Evolutionary conservation across 192 early-diverging fungal species (phyloP), one percentile per base, ranked within the genome.

Genomic region (Pilobolus umbonatus): DNA sequence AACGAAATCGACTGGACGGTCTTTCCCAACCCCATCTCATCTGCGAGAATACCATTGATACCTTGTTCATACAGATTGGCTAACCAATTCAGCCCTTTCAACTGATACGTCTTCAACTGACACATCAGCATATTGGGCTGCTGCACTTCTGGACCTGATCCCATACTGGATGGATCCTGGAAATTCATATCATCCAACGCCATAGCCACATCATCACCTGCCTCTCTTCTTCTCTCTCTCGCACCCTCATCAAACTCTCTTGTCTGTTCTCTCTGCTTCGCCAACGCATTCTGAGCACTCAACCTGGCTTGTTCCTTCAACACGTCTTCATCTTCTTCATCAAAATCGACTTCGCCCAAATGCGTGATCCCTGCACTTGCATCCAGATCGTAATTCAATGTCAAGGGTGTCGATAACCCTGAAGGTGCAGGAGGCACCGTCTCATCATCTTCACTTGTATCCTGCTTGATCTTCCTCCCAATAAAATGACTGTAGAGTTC

Each of bases 401-500:
- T 55, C 8, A 29, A 29, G 14, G 49, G 29, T 14, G 55, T 51
- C 22, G 62, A 64, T 61, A 39, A 24, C 2, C 40, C 50, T 1
- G 38, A 36, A 8, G 69, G 32, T 51, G 60, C 29, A 42, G 62
- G 14, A 24, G 26, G 15, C 38, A 62, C 67, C 43, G 62, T 30
- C 28, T 58, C 54, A 1, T 65, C 76, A 28, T 57, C 73, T 3
- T 67, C 74, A 21, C 64, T 71, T 8, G 38, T 58, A 43, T 59
- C 62, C 19, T 62, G 55, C 19, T 73, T 67, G 44, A 90, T 85
- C 65, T 93, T 93, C 57, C 85, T 84, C 53, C 89, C 90, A 45
- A 93, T 84, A 75, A 95, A 95, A 74, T 93, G 91, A 51, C 87
- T 90, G 70, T 90, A 95, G 8, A 95, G 79, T 58, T 95, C 93